Evolutionary conservation across 305 asterid species (phyloP).

Genomic region (Solanum hybrid): DNA sequence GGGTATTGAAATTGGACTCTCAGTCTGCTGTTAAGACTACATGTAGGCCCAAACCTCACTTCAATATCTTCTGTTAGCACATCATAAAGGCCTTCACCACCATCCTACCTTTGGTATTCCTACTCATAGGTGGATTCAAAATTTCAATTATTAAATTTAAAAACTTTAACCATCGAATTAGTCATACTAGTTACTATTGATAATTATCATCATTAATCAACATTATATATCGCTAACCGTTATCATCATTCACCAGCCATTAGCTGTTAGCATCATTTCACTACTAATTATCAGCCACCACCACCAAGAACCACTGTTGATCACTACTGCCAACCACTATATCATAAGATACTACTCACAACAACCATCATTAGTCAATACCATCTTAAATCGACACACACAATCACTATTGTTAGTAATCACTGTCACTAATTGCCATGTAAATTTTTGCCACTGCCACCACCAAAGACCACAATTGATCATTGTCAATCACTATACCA

Average conservation of each 20-base stretch:
- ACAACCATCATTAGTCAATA: background rate
- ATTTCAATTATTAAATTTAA: background rate
- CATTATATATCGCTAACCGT: background rate
- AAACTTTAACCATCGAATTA: accelerated
- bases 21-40: background rate
- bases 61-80: background rate
- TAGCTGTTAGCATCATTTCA: background rate
- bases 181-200: background rate
- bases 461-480: too few relatives aligned
- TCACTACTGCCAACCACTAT: background rate
- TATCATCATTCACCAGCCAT: background rate
- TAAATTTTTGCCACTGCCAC: too few relatives aligned
- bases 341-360: background rate
- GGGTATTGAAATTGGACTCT: background rate
- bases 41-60: background rate
- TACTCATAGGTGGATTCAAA: background rate
- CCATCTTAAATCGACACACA: background rate
- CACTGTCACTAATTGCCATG: background rate
- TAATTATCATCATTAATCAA: background rate
- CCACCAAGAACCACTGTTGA: background rate
- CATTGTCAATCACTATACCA: background rate
- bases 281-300: background rate
- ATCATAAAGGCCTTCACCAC: background rate
- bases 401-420: background rate
- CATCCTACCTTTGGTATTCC: background rate